phyloP scores from a whole-genome alignment of 163 green algal species.

The Coccomyxa subellipsoidea region DNA sequence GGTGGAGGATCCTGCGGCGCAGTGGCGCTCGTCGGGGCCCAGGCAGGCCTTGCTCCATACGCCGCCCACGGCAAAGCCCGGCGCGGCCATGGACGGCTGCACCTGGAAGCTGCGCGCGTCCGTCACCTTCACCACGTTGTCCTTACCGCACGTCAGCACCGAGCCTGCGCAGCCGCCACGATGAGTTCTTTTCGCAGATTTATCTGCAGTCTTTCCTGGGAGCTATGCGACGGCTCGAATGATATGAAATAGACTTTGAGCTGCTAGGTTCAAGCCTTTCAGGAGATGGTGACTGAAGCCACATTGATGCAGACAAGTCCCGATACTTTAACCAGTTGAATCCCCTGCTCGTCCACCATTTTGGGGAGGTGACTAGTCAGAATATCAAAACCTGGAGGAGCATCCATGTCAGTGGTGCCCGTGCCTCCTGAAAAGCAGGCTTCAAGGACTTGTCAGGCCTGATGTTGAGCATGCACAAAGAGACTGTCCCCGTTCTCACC shows the following conservation, averaged over 20 bases:
- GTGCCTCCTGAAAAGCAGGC: not conserved
- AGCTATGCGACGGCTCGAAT: not conserved
- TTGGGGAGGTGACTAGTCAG: not conserved
- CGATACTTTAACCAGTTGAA: not conserved
- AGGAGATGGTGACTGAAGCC: not conserved
- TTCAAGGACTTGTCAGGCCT: not conserved
- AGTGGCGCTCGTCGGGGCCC: constrained; percentile 25
- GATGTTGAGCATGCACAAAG: not conserved
- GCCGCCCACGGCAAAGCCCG: constrained; percentile 43
- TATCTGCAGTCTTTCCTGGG: not conserved
- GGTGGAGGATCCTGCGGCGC: constrained; percentile 43
- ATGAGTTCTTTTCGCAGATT: not conserved
- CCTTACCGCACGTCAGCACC: constrained; percentile 59
- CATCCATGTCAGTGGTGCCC: not conserved
- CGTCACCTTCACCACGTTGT: constrained; percentile 64
- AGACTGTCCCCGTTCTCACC: too few species aligned
- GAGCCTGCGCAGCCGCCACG: constrained; percentile 14
- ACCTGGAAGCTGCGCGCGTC: constrained; percentile 55
- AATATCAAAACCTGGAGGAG: not conserved
- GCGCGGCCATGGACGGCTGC: constrained; percentile 32
- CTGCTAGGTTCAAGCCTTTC: not conserved
- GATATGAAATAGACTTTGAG: too few species aligned
- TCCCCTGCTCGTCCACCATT: not conserved
- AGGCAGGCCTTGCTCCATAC: constrained; percentile 45
- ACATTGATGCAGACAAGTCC: not conserved